phyloP scores from a whole-genome alignment of 495 filamentous ascomycete genomes.

The Neohortaea acidophila region DNA sequence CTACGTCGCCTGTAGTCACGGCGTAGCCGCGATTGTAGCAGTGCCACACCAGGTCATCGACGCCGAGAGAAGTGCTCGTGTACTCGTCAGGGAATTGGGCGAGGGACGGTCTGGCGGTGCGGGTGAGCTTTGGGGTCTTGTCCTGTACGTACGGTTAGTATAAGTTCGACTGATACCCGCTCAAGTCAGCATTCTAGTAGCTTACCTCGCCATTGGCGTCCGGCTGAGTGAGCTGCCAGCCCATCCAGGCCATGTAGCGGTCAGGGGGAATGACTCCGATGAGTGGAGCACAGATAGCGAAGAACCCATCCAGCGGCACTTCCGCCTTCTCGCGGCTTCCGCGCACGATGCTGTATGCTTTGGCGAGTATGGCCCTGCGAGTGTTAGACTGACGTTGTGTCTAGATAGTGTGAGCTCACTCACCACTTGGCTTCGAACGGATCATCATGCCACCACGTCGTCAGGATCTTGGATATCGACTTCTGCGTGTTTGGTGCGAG shows the following conservation, averaged over 20 bases:
- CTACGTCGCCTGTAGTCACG: not conserved
- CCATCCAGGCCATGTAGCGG: slow-evolving; percentile 4
- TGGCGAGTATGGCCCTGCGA: slow-evolving; percentile 11
- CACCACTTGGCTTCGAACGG: too few species aligned
- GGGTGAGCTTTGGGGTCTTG: not conserved
- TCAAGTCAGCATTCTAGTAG: too few species aligned
- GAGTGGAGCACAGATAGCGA: not conserved
- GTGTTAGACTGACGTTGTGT: too few species aligned
- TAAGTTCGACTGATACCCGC: too few species aligned
- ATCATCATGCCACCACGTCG: slow-evolving; percentile 5
- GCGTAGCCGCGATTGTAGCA: slow-evolving; percentile 1
- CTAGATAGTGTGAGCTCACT: not conserved
- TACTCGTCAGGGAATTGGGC: not conserved
- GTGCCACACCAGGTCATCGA: not conserved
- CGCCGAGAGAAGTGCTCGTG: not conserved
- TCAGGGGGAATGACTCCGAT: slow-evolving; percentile 5
- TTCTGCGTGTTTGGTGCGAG: slow-evolving; percentile 2
- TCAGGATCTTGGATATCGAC: slow-evolving; percentile 3
- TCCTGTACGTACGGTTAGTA: too few species aligned
- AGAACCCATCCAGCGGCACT: slow-evolving; percentile 6
- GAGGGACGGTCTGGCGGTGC: not conserved
- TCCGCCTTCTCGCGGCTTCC: slow-evolving; percentile 7
- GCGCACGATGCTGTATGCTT: slow-evolving; percentile 9
- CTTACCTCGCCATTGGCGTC: slow-evolving; percentile 3
- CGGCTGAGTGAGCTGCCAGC: slow-evolving; percentile 4